These are phyloP conservation scores for Acarospora socialis DNA, from an alignment of 2,329 filamentous ascomycete genomes.

Conservation along the genomic window DNA sequence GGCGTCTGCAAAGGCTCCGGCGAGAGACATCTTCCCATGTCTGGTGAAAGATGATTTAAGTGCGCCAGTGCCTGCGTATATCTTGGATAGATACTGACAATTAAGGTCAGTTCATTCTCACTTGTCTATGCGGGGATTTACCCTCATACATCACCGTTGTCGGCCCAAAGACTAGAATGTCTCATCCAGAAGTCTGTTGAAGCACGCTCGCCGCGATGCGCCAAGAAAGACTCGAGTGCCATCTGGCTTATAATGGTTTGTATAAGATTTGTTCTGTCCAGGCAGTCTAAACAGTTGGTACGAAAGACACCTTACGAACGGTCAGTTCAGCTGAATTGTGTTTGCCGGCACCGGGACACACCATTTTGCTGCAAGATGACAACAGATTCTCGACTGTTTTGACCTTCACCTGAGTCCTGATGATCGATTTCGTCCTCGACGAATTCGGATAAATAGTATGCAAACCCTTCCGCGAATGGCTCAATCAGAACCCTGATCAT, in stretches of 20 bases:
- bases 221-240: constrained; percentile 73
- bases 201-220: constrained; percentile 54
- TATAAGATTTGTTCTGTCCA: constrained; percentile 90
- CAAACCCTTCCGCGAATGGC: constrained; percentile 69
- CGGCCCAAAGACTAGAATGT: constrained; percentile 89
- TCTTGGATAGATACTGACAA: constrained; percentile 55
- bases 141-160: constrained; percentile 72
- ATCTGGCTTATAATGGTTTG: constrained; percentile 93
- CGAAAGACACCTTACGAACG: constrained; percentile 63
- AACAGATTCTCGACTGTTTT: constrained; percentile 32
- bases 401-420: constrained; percentile 17
- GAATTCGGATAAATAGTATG: constrained; percentile 75
- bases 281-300: constrained; percentile 88
- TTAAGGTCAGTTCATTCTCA: neutral
- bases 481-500: constrained; percentile 69
- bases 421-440: constrained; percentile 20
- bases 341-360: constrained; percentile 68
- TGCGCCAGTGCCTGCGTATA: constrained; percentile 91
- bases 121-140: too few species aligned
- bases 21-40: constrained; percentile 87
- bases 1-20: constrained; percentile 85
- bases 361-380: constrained; percentile 83
- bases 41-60: constrained; percentile 91
- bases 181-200: constrained; percentile 77
- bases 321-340: neutral